phyloP scores from a whole-genome alignment of 192 early-diverging fungal genomes.

The Allomyces macrogynus region DNA sequence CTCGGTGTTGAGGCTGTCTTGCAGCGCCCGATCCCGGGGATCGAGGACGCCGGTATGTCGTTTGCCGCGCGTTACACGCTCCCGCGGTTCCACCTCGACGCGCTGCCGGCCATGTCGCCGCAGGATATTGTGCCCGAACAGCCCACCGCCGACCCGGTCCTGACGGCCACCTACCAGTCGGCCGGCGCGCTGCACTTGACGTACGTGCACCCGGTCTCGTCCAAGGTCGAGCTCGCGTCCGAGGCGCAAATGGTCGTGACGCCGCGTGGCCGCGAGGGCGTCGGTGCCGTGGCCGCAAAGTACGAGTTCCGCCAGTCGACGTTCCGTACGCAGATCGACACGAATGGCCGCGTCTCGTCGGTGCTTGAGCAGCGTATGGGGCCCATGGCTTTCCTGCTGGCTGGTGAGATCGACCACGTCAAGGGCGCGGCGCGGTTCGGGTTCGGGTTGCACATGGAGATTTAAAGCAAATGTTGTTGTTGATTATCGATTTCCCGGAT shows the following conservation, averaged over 20 bases:
- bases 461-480: conserved; percentile 6
- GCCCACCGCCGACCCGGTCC: conserved; percentile 36
- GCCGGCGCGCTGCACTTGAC: conserved; percentile 48
- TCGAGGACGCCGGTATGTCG: conserved; percentile 54
- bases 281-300: conserved; percentile 90
- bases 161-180: conserved; percentile 44
- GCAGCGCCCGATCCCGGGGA: conserved; percentile 62
- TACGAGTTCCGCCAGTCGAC: conserved; percentile 83
- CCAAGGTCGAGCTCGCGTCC: conserved; percentile 79
- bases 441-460: neutral
- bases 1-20: conserved; percentile 69
- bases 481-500: neutral
- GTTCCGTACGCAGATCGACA: conserved; percentile 81
- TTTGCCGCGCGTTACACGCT: conserved; percentile 45
- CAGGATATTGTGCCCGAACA: conserved; percentile 4
- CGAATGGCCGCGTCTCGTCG: conserved; percentile 63
- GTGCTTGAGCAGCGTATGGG: conserved; percentile 91
- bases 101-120: conserved; percentile 13
- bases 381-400: conserved; percentile 70
- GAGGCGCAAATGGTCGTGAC: conserved; percentile 65
- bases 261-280: conserved; percentile 61
- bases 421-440: conserved; percentile 30
- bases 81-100: conserved; percentile 10
- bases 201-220: conserved; percentile 79
- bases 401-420: conserved; percentile 90